Evolutionary conservation across 1,284 basidiomycete species (phyloP), one percentile per base, ranked within the genome.

Genomic region (Boletus mariae): DNA sequence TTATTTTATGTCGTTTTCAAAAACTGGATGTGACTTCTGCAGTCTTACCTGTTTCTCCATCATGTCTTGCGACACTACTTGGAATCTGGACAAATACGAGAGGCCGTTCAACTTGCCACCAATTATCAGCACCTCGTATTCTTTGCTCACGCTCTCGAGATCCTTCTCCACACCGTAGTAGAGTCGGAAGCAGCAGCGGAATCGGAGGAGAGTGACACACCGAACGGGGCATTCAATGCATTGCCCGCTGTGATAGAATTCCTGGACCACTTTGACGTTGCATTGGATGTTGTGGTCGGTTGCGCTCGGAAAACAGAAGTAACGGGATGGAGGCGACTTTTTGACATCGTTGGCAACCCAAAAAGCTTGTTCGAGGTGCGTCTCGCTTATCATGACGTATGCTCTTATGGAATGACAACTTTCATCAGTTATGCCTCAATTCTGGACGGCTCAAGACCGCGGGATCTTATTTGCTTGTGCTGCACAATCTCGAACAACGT

Each of bases 301-400:
- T 98, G 96, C 65, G 97, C 97, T 8, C 80, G 97, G 46, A 99
- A 99, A 75, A 99, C 94, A 4, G 97, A 99, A 71, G 84, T 96
- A 63, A 87, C 91, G 6, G 76, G 91, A 45, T 99, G 97, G 97
- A 80, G 80, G 34, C 80, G 87, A 54, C 74, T 99, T 25, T 99
- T 99, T 67, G 85, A 84, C 52, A 80, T 92, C 15, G 94, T 97
- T 5, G 97, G 97, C 2, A 87, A 86, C 60, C 96, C 97, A 0
- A 86, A 92, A 62, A 76, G 80, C 2, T 75, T 99, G n/a, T 98
- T 98, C 65, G 94, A 97, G 76, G 90, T 90, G 65, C 34, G 74
- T 61, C 42, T 46, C 40, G 31, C 28, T 38, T 9, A 31, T 51
- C 48, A 1, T 46, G 37, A 3, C 31, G 4, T 49, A 40, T 51